Base-by-base conservation (phyloP, 106 monocot genomes). In the Alisma plantagoaquatica region DNA sequence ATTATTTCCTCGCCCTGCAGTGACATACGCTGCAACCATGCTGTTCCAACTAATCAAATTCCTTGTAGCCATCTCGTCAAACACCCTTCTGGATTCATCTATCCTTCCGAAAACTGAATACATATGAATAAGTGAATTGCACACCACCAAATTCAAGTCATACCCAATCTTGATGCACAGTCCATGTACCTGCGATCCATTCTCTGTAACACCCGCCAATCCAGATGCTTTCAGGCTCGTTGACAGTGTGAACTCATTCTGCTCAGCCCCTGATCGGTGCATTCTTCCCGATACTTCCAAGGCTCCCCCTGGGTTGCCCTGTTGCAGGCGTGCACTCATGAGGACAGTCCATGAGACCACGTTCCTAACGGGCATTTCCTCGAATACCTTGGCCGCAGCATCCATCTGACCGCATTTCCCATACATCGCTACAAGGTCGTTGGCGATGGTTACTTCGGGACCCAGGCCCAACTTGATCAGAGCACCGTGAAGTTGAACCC, bases 231-330 rank as follows among this genome's bases (percentile, higher is more conserved):
- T 79, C 27, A 79, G 16, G 21, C 1, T 32, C 21, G 70, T 66
- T 18, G 79, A 79, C 1, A 79, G 49, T 6, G 77, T 70, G 63
- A 66, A 74, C 65, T 79, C 73, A 30, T 74, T 79, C 25, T 61
- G 74, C 20, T 41, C n/a, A 18, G 46, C 24, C 21, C 48, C 69
- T 11, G 65, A 60, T 45, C 0, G 19, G 3, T 49, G 7, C 78
- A 79, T 73, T 11, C 57, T 25, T 11, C 18, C 1, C 19, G 69
- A 65, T 26, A 55, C 16, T 14, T 38, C 44, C 12, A 79, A 43
- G 24, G 49, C 59, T 27, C 56, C 28, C 21, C 35, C 27, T 10
- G 62, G 46, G 30, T 60, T 26, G 14, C 56, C 55, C 9, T 42
- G 31, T 28, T 59, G 59, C 45, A 79, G 17, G 22, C 46, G 64